Conservation (phyloP, 805 yeast species). For the Lipomyces yamadae region DNA sequence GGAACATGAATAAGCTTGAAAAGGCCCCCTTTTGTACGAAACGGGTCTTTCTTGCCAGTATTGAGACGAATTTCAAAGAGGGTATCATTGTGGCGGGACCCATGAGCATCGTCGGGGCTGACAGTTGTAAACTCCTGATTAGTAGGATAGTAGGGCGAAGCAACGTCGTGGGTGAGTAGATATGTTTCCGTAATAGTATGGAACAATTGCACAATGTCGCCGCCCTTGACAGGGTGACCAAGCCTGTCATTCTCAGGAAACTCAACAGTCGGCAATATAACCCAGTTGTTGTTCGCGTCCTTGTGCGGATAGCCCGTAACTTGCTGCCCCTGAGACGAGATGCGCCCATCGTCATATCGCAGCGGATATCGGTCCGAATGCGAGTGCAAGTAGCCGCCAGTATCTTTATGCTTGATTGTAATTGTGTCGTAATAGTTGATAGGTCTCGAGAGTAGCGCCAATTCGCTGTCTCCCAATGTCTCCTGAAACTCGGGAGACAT, state of each 20-base stretch:
- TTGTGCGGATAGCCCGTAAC: slow-evolving; percentile 70
- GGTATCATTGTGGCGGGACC: slow-evolving; percentile 68
- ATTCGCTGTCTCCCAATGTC: slow-evolving; percentile 79
- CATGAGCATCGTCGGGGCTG: slow-evolving; percentile 60
- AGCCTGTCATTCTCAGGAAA: slow-evolving; percentile 48
- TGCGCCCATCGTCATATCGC: slow-evolving; percentile 94
- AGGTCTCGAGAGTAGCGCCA: slow-evolving; percentile 70
- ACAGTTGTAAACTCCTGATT: slow-evolving; percentile 90
- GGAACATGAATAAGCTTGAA: slow-evolving; percentile 79
- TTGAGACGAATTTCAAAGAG: slow-evolving; percentile 73
- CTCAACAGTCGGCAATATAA: slow-evolving; percentile 68
- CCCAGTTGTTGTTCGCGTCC: slow-evolving; percentile 79
- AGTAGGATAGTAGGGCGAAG: slow-evolving; percentile 90
- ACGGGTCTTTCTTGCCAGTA: slow-evolving; percentile 56
- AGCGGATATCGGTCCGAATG: slow-evolving; percentile 77
- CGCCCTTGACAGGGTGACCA: slow-evolving; percentile 63
- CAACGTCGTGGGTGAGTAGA: slow-evolving; percentile 90
- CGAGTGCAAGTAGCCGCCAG: slow-evolving; percentile 81
- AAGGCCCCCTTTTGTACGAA: slow-evolving; percentile 72
- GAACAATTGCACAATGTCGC: slow-evolving; percentile 75
- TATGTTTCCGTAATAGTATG: slow-evolving; percentile 82
- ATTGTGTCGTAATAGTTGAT: slow-evolving; percentile 77
- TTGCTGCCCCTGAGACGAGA: slow-evolving; percentile 93
- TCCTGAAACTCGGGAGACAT: slow-evolving; percentile 97
- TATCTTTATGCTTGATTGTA: slow-evolving; percentile 79